Base-by-base conservation (phyloP, 192 early-diverging fungal species). In the Coemansia sp. region DNA sequence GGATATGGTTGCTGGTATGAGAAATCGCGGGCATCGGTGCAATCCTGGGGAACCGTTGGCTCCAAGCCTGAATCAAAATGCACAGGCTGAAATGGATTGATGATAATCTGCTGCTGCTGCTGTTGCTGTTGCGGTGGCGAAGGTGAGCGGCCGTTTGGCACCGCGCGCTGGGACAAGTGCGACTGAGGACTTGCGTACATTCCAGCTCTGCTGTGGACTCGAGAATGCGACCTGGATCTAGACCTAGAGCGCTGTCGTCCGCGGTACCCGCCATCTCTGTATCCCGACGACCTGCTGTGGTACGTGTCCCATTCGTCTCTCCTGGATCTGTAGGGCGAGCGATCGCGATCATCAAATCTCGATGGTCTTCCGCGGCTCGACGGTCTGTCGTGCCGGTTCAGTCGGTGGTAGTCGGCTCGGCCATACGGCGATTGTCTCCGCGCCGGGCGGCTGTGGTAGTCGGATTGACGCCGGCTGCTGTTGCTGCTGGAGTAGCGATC, bases 231-330 rank as follows among this genome's bases (percentile, higher is more conserved):
- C 45, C 63, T 9, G 41, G 68, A 56, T 12, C 71, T 26, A 11
- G 72, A 74, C 16, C 72, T 61, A n/a, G 73, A 69, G 18, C 73
- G 67, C 40, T 56, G 38, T 16, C 63, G 54, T 42, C 53, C 53
- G 10, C 57, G 57, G 63, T 65, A 69, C 42, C 63, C 67, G 12
- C 57, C 16, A 38, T 63, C 62, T 18, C 54, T 54, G 19, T 74
- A 38, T 12, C 61, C 23, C 52, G 49, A 54, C 12, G 65, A 57
- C n/a, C 48, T 54, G 45, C 69, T 32, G 32, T 32, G 69, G 1
- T 23, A 45, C 11, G 13, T 18, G 67, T 64, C 45, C 44, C 50
- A 66, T 13, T 67, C 65, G 16, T 39, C 21, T 8, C 42, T 10
- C 10, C 59, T 13, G 0, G 15, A 49, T 19, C 23, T 48, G 18